Base-by-base conservation (phyloP, 2,329 filamentous ascomycete genomes). In the Magnaporthiopsis incrustans region DNA sequence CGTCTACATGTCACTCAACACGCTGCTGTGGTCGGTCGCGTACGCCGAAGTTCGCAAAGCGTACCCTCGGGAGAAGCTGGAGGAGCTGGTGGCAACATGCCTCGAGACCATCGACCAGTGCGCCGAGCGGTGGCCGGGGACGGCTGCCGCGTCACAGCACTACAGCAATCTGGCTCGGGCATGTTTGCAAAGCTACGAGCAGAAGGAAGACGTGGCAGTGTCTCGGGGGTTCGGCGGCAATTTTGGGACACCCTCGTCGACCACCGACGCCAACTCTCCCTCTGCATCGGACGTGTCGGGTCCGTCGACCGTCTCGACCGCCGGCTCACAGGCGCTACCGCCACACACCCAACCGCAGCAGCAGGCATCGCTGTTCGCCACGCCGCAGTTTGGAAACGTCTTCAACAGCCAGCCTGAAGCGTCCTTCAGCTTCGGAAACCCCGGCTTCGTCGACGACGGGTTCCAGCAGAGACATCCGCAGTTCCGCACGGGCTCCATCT, bases 1-100 rank as follows among this genome's bases (percentile, higher is more conserved):
- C 26, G 83, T 98, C 57, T 97, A 96, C 77, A 95, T 96, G 86
- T 88, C 91, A 5, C 83, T 98, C 65, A 97, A 97, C 72, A 93
- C 91, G 6, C 84, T 97, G 61, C 82, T 99, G 0, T 99, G 95
- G 95, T 87, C 90, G 1, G 83, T 96, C 10, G 96, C 93, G 1
- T 97, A 96, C 71, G 83, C 89, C 4, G 89, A 94, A 68, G 88
- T 98, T 30, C 88, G 95, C 59, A 83, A 85, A 63, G 80, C 85
- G 25, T 89, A 97, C 72, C 74, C 83, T 4, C 85, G 88, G 26
- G 87, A 92, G 59, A 89, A 95, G 67, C 89, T 96, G 0, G 87
- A 94, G 71, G 80, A 85, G 32, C 84, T 95, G 68, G 82, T 97
- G 58, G 82, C 88, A 60, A 83, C 87, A 26, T 90, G 91, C 0